Percentiles rank a stretch among this genome's conserved stretches.
These are phyloP conservation scores for Fistulina hepatica DNA, from an alignment of 1,284 basidiomycete species.

Conservation along the genomic window DNA sequence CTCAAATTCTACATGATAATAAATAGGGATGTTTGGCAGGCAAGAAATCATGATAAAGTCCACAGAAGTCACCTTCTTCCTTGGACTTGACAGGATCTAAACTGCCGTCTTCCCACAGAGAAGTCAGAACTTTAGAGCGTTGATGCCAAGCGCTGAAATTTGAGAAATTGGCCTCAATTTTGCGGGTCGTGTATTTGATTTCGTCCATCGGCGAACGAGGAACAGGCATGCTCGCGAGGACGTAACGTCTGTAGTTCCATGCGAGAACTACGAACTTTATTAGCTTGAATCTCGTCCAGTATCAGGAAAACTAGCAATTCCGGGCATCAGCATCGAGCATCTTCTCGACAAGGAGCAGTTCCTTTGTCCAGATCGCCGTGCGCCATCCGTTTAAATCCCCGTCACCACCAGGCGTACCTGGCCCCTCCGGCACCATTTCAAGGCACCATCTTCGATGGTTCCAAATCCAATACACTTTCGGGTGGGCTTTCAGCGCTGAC, in stretches of 20 bases:
- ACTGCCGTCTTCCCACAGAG: constrained; percentile 53
- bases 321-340: constrained; percentile 82
- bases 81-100: constrained; percentile 41
- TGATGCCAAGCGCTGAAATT: constrained; percentile 99
- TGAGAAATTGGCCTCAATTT: constrained; percentile 92
- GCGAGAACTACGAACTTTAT: constrained; percentile 58
- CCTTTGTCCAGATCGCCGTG: constrained; percentile 68
- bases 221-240: constrained; percentile 60
- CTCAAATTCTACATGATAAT: constrained; percentile 63
- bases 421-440: constrained; percentile 68
- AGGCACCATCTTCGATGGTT: constrained; percentile 93
- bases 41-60: constrained; percentile 5
- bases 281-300: neutral
- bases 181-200: constrained; percentile 73
- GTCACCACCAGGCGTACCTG: constrained; percentile 32
- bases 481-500: constrained; percentile 67
- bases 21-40: neutral
- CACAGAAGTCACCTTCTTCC: constrained; percentile 47
- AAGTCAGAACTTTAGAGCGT: constrained; percentile 71
- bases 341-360: constrained; percentile 78
- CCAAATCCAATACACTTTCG: constrained; percentile 97
- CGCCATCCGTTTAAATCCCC: constrained; percentile 53
- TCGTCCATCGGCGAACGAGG: constrained; percentile 46
- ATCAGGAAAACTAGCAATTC: constrained; percentile 58
- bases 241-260: constrained; percentile 85